phyloP scores from a whole-genome alignment of 768 basidiomycete genomes.

The Rhizopogon sp. region DNA sequence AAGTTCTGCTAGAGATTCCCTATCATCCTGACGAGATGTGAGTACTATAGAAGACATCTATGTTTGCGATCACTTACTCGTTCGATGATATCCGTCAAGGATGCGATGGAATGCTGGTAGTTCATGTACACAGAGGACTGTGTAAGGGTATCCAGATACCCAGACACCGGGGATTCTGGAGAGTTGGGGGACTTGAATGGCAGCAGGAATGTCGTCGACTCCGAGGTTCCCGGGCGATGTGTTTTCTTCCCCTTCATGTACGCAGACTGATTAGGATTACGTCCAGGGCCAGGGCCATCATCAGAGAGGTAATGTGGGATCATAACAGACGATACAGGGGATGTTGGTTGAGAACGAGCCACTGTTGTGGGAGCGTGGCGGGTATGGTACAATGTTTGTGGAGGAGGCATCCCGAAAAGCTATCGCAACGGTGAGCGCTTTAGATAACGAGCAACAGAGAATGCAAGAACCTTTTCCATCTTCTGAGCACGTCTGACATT shows the following conservation, averaged over 20 bases:
- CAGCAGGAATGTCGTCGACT: slow-evolving; percentile 53
- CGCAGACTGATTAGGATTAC: slow-evolving; percentile 48
- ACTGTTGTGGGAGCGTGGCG: slow-evolving; percentile 38
- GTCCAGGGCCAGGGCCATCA: slow-evolving; percentile 18
- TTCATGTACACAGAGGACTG: slow-evolving; percentile 61
- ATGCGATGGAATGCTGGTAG: slow-evolving; percentile 77
- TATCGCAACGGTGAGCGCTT: slow-evolving; percentile 22
- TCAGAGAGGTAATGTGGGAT: slow-evolving; percentile 15
- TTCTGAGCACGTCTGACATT: slow-evolving; percentile 78
- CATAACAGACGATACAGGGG: slow-evolving; percentile 8
- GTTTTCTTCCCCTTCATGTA: slow-evolving; percentile 41
- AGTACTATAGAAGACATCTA: slow-evolving; percentile 2
- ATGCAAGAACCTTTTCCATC: slow-evolving; percentile 71
- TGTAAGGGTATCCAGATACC: slow-evolving; percentile 16
- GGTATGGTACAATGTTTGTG: slow-evolving; percentile 73
- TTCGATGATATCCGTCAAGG: slow-evolving; percentile 76
- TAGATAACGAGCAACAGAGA: background rate
- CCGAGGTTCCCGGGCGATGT: slow-evolving; percentile 55
- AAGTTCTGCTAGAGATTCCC: slow-evolving; percentile 65
- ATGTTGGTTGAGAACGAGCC: slow-evolving; percentile 23
- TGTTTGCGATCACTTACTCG: slow-evolving; percentile 43
- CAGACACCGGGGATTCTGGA: slow-evolving; percentile 8
- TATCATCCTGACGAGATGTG: slow-evolving; percentile 55
- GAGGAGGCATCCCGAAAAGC: slow-evolving; percentile 82
- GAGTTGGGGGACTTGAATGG: slow-evolving; percentile 18